Evolutionary conservation across 768 basidiomycete genomes (phyloP).

Genomic region (Lanmaoa pseudosensibilis): DNA sequence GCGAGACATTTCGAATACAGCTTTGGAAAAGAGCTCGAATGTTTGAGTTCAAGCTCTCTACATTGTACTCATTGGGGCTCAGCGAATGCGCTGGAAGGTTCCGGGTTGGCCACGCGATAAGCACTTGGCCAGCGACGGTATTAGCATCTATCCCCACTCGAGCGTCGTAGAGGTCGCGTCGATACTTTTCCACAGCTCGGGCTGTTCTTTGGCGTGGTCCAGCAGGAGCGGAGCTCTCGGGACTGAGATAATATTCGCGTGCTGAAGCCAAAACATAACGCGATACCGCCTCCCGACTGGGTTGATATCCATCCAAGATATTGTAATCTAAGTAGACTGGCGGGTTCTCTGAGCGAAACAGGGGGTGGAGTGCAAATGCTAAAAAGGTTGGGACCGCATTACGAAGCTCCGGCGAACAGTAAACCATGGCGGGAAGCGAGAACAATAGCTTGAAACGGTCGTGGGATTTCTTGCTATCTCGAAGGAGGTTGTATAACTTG

Average conservation of each 20-base stretch:
- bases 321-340: neutral
- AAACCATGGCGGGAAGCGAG: slow-evolving; percentile 32
- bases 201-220: neutral
- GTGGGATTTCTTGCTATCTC: neutral
- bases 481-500: slow-evolving; percentile 26
- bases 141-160: neutral
- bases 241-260: neutral
- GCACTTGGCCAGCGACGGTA: neutral
- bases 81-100: neutral
- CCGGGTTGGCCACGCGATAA: neutral
- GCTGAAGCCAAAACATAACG: neutral
- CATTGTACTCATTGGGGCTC: neutral
- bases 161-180: neutral
- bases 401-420: slow-evolving; percentile 6
- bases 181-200: neutral
- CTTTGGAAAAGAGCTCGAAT: neutral
- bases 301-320: neutral
- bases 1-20: neutral
- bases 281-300: neutral
- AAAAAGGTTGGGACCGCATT: slow-evolving; percentile 28
- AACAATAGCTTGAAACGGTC: slow-evolving; percentile 25
- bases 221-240: neutral
- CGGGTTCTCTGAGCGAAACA: slow-evolving; percentile 6
- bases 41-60: neutral
- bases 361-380: slow-evolving; percentile 26